Evolutionary conservation across 805 yeast genomes (phyloP).

Genomic region (Saccharomycopsis selenospora): DNA sequence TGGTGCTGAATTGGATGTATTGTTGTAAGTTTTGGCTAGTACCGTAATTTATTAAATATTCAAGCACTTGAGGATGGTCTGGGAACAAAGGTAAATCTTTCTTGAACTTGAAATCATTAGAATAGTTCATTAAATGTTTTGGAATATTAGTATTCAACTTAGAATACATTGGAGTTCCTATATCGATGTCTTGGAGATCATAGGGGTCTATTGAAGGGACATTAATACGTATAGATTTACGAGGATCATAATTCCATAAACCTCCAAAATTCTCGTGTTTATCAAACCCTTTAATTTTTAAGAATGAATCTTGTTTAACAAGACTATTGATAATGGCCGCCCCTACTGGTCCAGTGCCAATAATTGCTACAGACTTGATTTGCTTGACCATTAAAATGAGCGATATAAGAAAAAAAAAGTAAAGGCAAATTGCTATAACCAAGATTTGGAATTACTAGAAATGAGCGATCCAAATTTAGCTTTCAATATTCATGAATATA

Average conservation of each 20-base stretch:
- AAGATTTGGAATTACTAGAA: too few relatives aligned
- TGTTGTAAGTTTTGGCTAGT: conserved; percentile 29
- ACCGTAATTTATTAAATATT: conserved; percentile 51
- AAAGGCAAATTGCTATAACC: too few relatives aligned
- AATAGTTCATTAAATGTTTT: conserved; percentile 55
- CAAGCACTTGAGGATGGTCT: conserved; percentile 48
- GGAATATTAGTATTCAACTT: conserved; percentile 63
- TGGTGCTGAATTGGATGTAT: conserved; percentile 38
- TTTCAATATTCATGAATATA: too few relatives aligned
- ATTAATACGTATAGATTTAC: neutral
- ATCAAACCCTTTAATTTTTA: conserved; percentile 50
- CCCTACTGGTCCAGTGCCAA: conserved; percentile 77
- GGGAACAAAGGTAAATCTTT: conserved; percentile 46
- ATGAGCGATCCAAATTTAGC: too few relatives aligned
- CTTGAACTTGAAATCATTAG: conserved; percentile 41
- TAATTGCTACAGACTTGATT: conserved; percentile 43
- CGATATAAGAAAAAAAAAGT: too few relatives aligned
- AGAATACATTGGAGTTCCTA: conserved; percentile 46
- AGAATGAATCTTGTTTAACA: conserved; percentile 40
- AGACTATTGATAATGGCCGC: conserved; percentile 58
- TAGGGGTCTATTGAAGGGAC: neutral
- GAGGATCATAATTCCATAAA: conserved; percentile 53
- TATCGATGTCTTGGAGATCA: conserved; percentile 23
- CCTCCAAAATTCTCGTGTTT: conserved; percentile 58
- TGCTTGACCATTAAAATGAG: too few relatives aligned